Evolutionary conservation across 495 filamentous ascomycete genomes (phyloP).

Genomic region (Aspergillus panamensis): DNA sequence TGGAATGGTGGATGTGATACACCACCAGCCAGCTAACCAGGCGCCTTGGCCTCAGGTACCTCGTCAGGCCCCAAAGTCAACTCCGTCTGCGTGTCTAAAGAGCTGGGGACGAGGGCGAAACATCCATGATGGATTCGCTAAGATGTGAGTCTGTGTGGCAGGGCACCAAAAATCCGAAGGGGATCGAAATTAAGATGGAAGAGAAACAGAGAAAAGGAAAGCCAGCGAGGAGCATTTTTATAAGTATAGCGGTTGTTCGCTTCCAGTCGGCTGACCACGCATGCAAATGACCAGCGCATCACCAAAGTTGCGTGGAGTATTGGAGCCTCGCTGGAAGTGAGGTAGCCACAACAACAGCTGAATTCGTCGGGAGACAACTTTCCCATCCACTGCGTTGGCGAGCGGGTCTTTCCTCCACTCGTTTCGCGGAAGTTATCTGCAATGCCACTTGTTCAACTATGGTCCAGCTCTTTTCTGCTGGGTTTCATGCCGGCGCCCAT

Average conservation of each 20-base stretch:
- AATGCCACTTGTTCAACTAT: conserved; percentile 24
- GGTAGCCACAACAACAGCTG: conserved; percentile 23
- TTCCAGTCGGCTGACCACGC: conserved; percentile 23
- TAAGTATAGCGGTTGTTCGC: conserved; percentile 8
- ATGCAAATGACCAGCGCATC: conserved; percentile 29
- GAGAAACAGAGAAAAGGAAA: conserved; percentile 3
- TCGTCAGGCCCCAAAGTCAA: conserved; percentile 18
- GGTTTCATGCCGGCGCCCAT: conserved; percentile 17
- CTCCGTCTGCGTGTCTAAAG: conserved; percentile 18
- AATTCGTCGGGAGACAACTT: conserved; percentile 15
- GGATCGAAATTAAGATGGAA: conserved; percentile 3
- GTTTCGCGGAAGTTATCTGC: conserved; percentile 26
- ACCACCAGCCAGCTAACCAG: conserved; percentile 14
- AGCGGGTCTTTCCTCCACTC: conserved; percentile 26
- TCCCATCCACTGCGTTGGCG: conserved; percentile 24
- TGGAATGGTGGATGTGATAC: conserved; percentile 12
- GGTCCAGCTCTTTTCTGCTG: conserved; percentile 14
- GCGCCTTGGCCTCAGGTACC: conserved; percentile 21
- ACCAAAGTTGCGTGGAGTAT: conserved; percentile 18
- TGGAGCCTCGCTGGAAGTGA: conserved; percentile 17
- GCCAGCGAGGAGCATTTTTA: conserved; percentile 15
- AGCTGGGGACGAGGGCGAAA: conserved; percentile 6
- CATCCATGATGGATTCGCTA: conserved; percentile 14
- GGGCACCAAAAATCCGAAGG: conserved; percentile 1
- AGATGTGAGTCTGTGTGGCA: neutral